Evolutionary conservation across 1,284 basidiomycete species (phyloP).

Genomic region (Meripilus lineatus): DNA sequence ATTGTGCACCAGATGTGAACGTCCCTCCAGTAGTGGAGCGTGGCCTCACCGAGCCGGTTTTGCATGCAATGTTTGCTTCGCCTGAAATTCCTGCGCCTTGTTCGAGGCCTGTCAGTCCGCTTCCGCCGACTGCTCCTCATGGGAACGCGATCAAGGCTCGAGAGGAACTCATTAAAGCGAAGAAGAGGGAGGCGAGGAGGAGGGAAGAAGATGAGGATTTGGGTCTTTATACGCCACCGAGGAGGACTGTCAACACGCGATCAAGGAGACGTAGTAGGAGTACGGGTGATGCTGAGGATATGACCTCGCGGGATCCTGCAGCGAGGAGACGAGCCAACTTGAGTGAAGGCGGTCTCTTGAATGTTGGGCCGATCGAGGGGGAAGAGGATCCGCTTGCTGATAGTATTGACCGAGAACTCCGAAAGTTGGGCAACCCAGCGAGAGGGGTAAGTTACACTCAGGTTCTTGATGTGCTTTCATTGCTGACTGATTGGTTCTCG

Average conservation of each 20-base stretch:
- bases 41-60: constrained; percentile 2
- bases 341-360: constrained; percentile 32
- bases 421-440: constrained; percentile 54
- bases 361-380: constrained; percentile 32
- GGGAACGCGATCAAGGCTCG: constrained; percentile 59
- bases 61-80: neutral
- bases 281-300: constrained; percentile 58
- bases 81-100: constrained; percentile 4
- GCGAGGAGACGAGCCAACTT: constrained; percentile 22
- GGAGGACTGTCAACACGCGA: no score
- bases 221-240: constrained; percentile 15
- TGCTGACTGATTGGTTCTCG: no score
- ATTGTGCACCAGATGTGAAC: constrained; percentile 2
- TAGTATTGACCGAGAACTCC: constrained; percentile 65
- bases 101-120: constrained; percentile 1
- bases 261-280: constrained; percentile 61
- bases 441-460: no score
- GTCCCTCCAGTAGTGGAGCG: constrained; percentile 5
- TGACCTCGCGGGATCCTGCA: constrained; percentile 22
- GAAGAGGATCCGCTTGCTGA: constrained; percentile 54
- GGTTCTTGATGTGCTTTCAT: no score
- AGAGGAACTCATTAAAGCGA: constrained; percentile 70
- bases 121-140: constrained; percentile 39
- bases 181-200: constrained; percentile 57
- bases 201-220: constrained; percentile 43